Percentiles rank a stretch among this genome's conserved stretches.
phyloP scores from a whole-genome alignment of 495 filamentous ascomycete species.

The Podospora fimiseda region DNA sequence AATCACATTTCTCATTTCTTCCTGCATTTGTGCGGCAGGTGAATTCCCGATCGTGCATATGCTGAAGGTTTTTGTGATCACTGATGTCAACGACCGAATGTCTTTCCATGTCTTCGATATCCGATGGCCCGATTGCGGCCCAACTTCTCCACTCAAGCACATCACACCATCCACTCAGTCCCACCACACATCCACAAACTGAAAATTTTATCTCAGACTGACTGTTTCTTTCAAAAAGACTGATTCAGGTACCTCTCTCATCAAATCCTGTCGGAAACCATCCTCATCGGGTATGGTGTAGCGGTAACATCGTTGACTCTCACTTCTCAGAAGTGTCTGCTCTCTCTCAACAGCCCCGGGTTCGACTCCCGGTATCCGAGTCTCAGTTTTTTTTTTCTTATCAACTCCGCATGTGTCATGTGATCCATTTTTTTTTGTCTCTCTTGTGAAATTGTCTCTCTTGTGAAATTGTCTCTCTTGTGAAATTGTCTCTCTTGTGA shows the following conservation, averaged over 20 bases:
- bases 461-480: too few species aligned
- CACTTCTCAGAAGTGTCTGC: conserved; percentile 4
- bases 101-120: too few species aligned
- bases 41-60: neutral
- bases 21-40: neutral
- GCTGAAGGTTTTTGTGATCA: too few species aligned
- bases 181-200: neutral
- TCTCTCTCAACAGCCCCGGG: conserved; percentile 10
- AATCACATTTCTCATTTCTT: neutral
- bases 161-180: neutral
- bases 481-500: too few species aligned
- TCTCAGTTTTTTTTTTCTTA: conserved; percentile 1
- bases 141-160: too few species aligned
- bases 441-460: neutral
- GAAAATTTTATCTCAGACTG: neutral
- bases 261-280: conserved; percentile 4
- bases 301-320: conserved; percentile 12
- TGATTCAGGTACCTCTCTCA: neutral
- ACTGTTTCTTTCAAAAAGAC: neutral
- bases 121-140: too few species aligned
- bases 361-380: conserved; percentile 11
- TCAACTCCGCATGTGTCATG: neutral
- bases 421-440: neutral
- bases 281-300: conserved; percentile 11
- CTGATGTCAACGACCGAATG: too few species aligned